These are phyloP conservation scores for Colletotrichum sojae DNA, from an alignment of 2,329 filamentous ascomycete genomes.

Conservation along the genomic window DNA sequence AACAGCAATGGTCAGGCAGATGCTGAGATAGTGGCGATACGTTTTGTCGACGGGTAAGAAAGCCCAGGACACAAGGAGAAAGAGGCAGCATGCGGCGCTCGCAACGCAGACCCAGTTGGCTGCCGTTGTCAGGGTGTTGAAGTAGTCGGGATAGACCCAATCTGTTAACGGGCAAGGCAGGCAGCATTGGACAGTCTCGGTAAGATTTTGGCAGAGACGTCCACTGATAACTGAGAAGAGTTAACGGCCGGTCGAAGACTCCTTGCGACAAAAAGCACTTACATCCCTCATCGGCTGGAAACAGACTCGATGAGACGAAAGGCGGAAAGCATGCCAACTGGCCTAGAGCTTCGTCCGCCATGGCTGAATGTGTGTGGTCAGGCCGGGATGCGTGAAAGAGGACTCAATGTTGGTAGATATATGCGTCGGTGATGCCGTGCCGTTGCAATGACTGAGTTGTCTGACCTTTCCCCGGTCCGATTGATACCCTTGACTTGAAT, in stretches of 20 bases:
- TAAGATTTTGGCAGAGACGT: conserved; percentile 65
- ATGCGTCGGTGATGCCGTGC: background rate
- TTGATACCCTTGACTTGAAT: conserved; percentile 5
- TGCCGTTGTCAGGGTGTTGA: conserved; percentile 70
- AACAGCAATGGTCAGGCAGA: conserved; percentile 84
- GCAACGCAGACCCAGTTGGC: conserved; percentile 89
- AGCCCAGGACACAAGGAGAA: conserved; percentile 84
- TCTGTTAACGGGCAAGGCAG: conserved; percentile 90
- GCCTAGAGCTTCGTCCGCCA: conserved; percentile 16
- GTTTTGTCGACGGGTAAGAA: conserved; percentile 90
- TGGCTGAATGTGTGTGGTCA: conserved; percentile 5
- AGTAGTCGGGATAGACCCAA: conserved; percentile 77
- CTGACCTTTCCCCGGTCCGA: background rate
- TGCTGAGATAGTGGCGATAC: conserved; percentile 91
- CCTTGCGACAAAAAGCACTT: conserved; percentile 52
- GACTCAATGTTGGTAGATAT: background rate
- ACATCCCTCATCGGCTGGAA: conserved; percentile 76
- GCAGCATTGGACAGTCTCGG: conserved; percentile 77
- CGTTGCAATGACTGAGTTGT: background rate
- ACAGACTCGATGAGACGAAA: conserved; percentile 76
- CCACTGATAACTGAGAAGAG: conserved; percentile 67
- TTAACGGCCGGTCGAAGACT: conserved; percentile 47
- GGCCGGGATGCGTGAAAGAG: background rate
- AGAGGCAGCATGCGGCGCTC: conserved; percentile 79
- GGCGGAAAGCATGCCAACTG: conserved; percentile 71